phyloP scores from a whole-genome alignment of 2,329 filamentous ascomycete genomes.

The Aspergillus sergii region DNA sequence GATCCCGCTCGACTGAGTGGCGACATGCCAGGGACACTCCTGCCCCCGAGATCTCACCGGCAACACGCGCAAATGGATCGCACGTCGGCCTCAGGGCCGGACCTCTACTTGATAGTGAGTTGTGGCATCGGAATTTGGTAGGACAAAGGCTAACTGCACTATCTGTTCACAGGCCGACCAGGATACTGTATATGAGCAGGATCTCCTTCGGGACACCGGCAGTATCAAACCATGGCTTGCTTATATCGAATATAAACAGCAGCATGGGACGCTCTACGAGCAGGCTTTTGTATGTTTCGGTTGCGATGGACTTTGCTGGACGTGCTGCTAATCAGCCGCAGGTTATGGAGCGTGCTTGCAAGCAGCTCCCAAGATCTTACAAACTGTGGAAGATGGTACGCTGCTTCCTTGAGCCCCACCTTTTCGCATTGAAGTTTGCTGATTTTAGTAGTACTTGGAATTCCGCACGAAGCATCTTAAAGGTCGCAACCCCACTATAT shows the following conservation, averaged over 20 bases:
- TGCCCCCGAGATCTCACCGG: slow-evolving; percentile 49
- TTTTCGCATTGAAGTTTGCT: slow-evolving; percentile 16
- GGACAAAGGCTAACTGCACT: slow-evolving; percentile 34
- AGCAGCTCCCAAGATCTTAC: slow-evolving; percentile 88
- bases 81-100: slow-evolving; percentile 43
- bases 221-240: slow-evolving; percentile 93
- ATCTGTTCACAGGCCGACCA: slow-evolving; percentile 68
- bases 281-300: slow-evolving; percentile 67
- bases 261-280: slow-evolving; percentile 81
- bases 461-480: slow-evolving; percentile 80
- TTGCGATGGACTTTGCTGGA: not conserved
- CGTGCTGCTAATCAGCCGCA: slow-evolving; percentile 23
- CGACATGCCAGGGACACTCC: slow-evolving; percentile 54
- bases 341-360: slow-evolving; percentile 87
- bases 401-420: slow-evolving; percentile 10
- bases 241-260: slow-evolving; percentile 88
- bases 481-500: slow-evolving; percentile 79
- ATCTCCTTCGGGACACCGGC: slow-evolving; percentile 81
- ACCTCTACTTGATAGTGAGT: slow-evolving; percentile 51
- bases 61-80: slow-evolving; percentile 48
- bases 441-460: slow-evolving; percentile 69
- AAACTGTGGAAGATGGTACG: slow-evolving; percentile 94
- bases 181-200: slow-evolving; percentile 95
- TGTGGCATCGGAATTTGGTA: slow-evolving; percentile 2
- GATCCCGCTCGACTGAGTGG: slow-evolving; percentile 44